Evolutionary conservation across 768 basidiomycete genomes (phyloP).

Genomic region (Xanthoconium purpureum): DNA sequence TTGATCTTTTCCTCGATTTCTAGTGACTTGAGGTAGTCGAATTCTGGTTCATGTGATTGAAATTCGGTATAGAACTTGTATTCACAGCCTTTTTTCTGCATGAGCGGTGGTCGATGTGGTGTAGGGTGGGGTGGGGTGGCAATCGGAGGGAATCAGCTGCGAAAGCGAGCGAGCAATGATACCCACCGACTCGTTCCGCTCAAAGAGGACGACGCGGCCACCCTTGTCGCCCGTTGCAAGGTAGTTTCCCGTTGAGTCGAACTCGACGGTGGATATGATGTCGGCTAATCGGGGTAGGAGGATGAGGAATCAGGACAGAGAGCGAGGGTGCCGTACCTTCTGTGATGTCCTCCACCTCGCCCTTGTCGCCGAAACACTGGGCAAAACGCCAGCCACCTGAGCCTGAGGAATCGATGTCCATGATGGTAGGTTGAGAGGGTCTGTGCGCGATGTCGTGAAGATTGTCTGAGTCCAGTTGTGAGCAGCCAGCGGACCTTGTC

Average conservation of each 20-base stretch:
- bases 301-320: slow-evolving; percentile 14
- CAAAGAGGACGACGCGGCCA: slow-evolving; percentile 96
- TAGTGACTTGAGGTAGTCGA: slow-evolving; percentile 98
- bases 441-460: slow-evolving; percentile 9
- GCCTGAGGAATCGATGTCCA: slow-evolving; percentile 83
- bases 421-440: slow-evolving; percentile 31
- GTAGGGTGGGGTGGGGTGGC: slow-evolving; percentile 9
- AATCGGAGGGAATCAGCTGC: slow-evolving; percentile 36
- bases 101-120: slow-evolving; percentile 15
- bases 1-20: slow-evolving; percentile 99
- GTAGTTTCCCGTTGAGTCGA: slow-evolving; percentile 98
- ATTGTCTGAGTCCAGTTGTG: slow-evolving; percentile 10
- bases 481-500: slow-evolving; percentile 11
- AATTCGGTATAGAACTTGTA: slow-evolving; percentile 99
- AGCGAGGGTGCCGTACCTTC: slow-evolving; percentile 63
- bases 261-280: slow-evolving; percentile 99
- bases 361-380: slow-evolving; percentile 99
- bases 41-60: slow-evolving; percentile 99
- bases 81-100: slow-evolving; percentile 98
- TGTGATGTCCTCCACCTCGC: slow-evolving; percentile 98
- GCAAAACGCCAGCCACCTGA: slow-evolving; percentile 97
- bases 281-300: slow-evolving; percentile 65
- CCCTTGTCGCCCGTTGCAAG: slow-evolving; percentile 99
- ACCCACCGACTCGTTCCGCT: slow-evolving; percentile 93
- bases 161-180: slow-evolving; percentile 7